These are phyloP conservation scores for Huntiella moniliformis DNA, from an alignment of 2,329 filamentous ascomycete species.

Conservation along the genomic window DNA sequence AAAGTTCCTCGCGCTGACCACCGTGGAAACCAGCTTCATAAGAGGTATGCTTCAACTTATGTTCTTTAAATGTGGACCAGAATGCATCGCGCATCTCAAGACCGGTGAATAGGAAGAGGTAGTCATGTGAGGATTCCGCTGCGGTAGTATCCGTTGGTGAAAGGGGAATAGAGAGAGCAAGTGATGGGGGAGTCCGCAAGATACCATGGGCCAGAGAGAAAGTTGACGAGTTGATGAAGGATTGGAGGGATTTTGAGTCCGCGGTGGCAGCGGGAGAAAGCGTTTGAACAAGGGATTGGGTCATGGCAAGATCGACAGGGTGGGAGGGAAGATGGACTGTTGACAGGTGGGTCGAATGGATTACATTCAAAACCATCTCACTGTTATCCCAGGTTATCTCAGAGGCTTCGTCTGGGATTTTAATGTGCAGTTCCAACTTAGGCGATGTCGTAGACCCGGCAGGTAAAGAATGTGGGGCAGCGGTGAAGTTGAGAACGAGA, in stretches of 20 bases:
- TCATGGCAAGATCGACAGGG: conserved; percentile 24
- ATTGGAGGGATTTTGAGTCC: conserved; percentile 15
- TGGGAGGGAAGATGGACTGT: conserved; percentile 24
- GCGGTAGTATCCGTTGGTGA: conserved; percentile 18
- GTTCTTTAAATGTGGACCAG: conserved; percentile 20
- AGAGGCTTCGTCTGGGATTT: conserved; percentile 9
- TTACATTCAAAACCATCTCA: conserved; percentile 20
- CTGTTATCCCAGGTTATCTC: conserved; percentile 14
- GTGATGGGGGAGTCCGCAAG: conserved; percentile 23
- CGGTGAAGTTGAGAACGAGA: conserved; percentile 6
- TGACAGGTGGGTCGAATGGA: conserved; percentile 20
- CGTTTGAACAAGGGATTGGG: conserved; percentile 17
- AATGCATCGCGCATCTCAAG: conserved; percentile 30
- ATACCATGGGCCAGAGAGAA: conserved; percentile 27
- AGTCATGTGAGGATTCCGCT: conserved; percentile 4
- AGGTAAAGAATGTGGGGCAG: conserved; percentile 10
- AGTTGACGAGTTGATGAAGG: conserved; percentile 26
- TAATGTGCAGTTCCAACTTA: conserved; percentile 13
- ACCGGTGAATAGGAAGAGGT: conserved; percentile 27
- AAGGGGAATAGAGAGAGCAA: conserved; percentile 28
- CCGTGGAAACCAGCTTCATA: conserved; percentile 33
- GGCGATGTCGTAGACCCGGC: conserved; percentile 11
- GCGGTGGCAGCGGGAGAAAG: conserved; percentile 2
- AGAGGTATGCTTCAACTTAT: conserved; percentile 31
- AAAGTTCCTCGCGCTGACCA: conserved; percentile 32